Conservation (phyloP, 345 rosid species). For the Erucastrum elatum region DNA sequence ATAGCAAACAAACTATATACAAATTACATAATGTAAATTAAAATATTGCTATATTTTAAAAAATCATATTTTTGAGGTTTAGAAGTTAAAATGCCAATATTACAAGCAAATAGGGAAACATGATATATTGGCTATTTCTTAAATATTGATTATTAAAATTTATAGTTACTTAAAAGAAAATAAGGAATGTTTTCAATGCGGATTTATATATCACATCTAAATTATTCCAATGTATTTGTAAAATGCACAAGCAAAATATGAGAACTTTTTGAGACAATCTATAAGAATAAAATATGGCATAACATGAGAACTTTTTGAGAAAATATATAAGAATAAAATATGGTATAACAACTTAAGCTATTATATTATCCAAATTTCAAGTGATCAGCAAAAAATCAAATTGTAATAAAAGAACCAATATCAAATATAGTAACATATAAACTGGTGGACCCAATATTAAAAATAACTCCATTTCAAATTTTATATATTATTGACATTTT, state of each 20-base stretch:
- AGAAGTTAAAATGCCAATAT: background rate
- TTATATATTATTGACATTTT: background rate
- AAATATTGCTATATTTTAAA: background rate
- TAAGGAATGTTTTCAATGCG: background rate
- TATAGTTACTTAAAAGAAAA: background rate
- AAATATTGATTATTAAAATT: background rate
- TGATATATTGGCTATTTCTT: no score
- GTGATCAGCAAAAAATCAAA: no score
- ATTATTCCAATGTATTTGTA: background rate
- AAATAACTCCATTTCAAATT: background rate
- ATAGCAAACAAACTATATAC: no score
- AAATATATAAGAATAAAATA: background rate
- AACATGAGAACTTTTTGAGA: background rate
- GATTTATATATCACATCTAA: background rate
- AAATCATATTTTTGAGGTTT: no score
- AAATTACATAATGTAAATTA: background rate
- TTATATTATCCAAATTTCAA: background rate
- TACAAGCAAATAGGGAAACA: background rate
- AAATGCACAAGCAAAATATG: background rate
- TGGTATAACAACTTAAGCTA: background rate
- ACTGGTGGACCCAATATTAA: background rate
- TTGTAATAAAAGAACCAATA: no score
- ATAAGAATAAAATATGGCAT: background rate
- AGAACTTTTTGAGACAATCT: background rate
- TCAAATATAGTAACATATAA: no score